Base-by-base conservation (phyloP, 495 filamentous ascomycete genomes). In the Neohortaea acidophila region DNA sequence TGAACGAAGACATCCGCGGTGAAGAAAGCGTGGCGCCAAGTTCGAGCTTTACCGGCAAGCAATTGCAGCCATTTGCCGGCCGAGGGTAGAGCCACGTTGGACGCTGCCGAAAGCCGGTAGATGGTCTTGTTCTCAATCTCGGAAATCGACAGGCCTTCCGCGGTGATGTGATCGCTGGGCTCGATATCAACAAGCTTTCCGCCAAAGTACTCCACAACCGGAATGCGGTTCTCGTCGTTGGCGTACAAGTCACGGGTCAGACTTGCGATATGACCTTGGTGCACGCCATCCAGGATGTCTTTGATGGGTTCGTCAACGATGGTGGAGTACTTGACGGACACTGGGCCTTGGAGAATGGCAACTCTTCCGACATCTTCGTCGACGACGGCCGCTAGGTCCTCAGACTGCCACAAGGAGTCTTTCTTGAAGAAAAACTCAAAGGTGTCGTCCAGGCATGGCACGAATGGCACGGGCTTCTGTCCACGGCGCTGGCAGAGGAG, bases 351-450 rank as follows among this genome's bases (percentile, higher is more conserved):
- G 38, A 97, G 64, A 58, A 97, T 94, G 66, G 84, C 93, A 5
- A 83, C 87, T 40, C 89, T 71, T 28, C 82, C 85, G 38, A 94
- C 89, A 59, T 97, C 89, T 59, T 94, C 86, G 47, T 67, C 86
- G 34, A 94, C 82, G 50, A 97, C 89, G 24, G 89, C 89, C 45
- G 84, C 87, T 10, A 97, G 70, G 54, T 96, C 86, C 59, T 97
- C 89, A 0, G 86, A 94, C 60, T 97, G 89, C 89, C 89, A 97
- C 20, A 97, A 73, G n/a, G 87, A 94, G 59, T 97, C 89, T 62
- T 97, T 97, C 75, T 97, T 97, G 76, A 97, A 96, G 65, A 79
- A 97, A 59, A 84, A 91, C 57, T 94, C 89, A 34, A 97, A 94
- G 48, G 81, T 87, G 38, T 92, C 87, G 57, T 97, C 89, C 21